Base-by-base conservation (phyloP, 1,139 yeast species). In the Nakaseomyces delphensis region DNA sequence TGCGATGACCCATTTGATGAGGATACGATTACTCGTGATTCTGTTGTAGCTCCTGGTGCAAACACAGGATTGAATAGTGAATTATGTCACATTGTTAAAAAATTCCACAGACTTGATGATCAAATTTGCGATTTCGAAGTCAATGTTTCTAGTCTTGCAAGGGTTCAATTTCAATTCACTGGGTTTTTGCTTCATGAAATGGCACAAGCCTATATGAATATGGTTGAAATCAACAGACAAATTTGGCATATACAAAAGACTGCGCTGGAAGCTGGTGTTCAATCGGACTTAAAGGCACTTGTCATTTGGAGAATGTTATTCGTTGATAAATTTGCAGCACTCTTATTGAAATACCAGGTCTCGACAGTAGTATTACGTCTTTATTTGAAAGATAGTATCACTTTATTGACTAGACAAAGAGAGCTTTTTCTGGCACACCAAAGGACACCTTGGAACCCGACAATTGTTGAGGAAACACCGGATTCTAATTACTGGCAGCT, bases 101-200 rank as follows among this genome's bases (percentile, higher is more conserved):
- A 53, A 41, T 55, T 53, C 35, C 62, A 57, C 41, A 58, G 56
- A 33, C 37, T 60, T 13, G 56, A 57, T 44, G 63, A 60, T 38
- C 53, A 61, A 13, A 53, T 59, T 4, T 55, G 56, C 37, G 65
- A 60, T 43, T 60, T 60, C 46, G 64, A 60, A 43, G 63, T 58
- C 1, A 60, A 60, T 39, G 63, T 60, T 13, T 60, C 64, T 15
- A 60, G 64, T 44, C 48, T 60, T 38, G 61, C 62, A n/a, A 48
- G 65, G 29, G 57, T 60, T 15, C 64, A 60, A 41, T 60, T 57
- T 40, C 65, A 60, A 41, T 60, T 59, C 42, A 58, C 64, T 4
- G 65, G 65, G 1, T 59, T 59, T 39, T 41, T 60, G 13, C 45
- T 60, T 9, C 62, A 59, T 40, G 63, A 59, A 46, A 60, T 60